Evolutionary conservation across 2,329 filamentous ascomycete genomes (phyloP).

Genomic region (Neophaeococcomyces aloes): DNA sequence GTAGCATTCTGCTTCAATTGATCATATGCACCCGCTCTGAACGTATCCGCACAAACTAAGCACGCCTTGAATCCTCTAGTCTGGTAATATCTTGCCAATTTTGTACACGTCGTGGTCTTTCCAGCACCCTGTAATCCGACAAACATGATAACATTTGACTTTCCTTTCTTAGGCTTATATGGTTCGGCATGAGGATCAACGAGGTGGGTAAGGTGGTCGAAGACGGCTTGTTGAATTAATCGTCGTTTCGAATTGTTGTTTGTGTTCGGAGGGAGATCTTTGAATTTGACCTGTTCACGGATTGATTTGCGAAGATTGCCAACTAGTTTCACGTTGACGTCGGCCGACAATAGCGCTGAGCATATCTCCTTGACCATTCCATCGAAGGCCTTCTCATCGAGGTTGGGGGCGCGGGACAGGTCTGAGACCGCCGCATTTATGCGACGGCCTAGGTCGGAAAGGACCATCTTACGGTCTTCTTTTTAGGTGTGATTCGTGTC

Average conservation of each 20-base stretch:
- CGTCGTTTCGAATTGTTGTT: constrained; percentile 76
- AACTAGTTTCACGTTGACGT: constrained; percentile 93
- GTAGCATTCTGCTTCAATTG: constrained; percentile 98
- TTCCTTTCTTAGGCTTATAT: constrained; percentile 95
- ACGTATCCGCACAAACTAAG: constrained; percentile 93
- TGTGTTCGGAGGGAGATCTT: constrained; percentile 76
- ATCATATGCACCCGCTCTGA: constrained; percentile 95
- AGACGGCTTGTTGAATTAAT: constrained; percentile 93
- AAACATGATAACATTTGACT: constrained; percentile 97
- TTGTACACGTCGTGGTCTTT: constrained; percentile 97
- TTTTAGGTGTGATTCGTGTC: background rate
- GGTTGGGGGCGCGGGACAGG: constrained; percentile 79
- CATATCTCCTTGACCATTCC: constrained; percentile 98
- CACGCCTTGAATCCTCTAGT: constrained; percentile 86
- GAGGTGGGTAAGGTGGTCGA: constrained; percentile 88
- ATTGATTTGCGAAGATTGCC: constrained; percentile 87
- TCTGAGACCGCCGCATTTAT: constrained; percentile 95
- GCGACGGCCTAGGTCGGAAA: constrained; percentile 95
- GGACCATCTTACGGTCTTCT: constrained; percentile 61
- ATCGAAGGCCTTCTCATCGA: constrained; percentile 98
- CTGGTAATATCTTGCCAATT: constrained; percentile 89
- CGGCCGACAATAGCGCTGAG: constrained; percentile 85
- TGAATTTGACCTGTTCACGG: constrained; percentile 82
- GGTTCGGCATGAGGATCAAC: constrained; percentile 92
- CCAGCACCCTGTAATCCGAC: constrained; percentile 94